Percentiles rank a stretch among this genome's conserved stretches.
Conservation (phyloP, 768 basidiomycete genomes). For the Leccinum incarnatum region DNA sequence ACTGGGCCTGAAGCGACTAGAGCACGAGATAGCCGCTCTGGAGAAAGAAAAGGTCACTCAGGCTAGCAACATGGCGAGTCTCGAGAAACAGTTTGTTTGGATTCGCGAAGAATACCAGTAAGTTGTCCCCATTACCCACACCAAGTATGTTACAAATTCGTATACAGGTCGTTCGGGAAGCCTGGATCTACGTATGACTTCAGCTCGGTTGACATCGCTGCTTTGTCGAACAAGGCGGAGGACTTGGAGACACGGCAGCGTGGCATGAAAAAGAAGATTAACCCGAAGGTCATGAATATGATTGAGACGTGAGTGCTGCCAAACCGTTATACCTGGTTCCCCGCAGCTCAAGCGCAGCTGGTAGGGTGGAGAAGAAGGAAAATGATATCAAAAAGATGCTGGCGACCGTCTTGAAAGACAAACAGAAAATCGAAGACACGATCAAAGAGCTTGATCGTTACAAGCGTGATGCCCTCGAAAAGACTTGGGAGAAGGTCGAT, state of each 20-base stretch:
- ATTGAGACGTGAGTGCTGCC: constrained; percentile 72
- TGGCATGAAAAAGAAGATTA: constrained; percentile 92
- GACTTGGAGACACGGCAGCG: constrained; percentile 79
- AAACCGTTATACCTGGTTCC: not conserved
- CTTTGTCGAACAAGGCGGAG: constrained; percentile 58
- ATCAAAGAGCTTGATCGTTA: constrained; percentile 91
- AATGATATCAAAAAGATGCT: constrained; percentile 84
- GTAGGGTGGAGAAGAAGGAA: constrained; percentile 93
- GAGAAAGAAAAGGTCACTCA: constrained; percentile 64
- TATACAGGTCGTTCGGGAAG: constrained; percentile 76
- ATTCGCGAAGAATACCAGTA: constrained; percentile 85
- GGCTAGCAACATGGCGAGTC: constrained; percentile 47
- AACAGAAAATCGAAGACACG: constrained; percentile 91
- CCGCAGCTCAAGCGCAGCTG: not conserved
- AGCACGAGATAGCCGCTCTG: constrained; percentile 63
- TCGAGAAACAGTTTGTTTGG: constrained; percentile 89
- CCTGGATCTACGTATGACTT: constrained; percentile 83
- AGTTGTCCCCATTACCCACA: constrained; percentile 30
- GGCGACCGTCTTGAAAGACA: constrained; percentile 83
- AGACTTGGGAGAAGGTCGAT: constrained; percentile 96
- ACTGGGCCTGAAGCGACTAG: constrained; percentile 58
- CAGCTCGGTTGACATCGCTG: constrained; percentile 53
- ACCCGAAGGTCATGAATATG: constrained; percentile 94
- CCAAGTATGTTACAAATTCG: not conserved
- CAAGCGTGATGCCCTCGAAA: constrained; percentile 89